Evolutionary conservation across 148 eudicot species (phyloP).

Genomic region (Vaccinium macrocarpon): DNA sequence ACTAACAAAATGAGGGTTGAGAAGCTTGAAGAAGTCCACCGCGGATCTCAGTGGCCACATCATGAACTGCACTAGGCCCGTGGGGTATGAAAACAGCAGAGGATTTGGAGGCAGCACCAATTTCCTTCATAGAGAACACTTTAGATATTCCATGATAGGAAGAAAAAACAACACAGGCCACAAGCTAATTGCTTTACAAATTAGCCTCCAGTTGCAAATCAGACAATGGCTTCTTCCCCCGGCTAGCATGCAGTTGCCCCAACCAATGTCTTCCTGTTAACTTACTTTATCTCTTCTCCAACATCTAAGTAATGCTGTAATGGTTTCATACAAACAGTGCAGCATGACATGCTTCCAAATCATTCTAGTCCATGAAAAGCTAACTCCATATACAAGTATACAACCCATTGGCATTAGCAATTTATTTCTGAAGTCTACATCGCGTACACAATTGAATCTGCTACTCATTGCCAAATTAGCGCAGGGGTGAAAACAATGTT

Average conservation of each 20-base stretch:
- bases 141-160: not conserved
- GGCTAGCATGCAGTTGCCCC: not conserved
- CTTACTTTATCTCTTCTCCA: not conserved
- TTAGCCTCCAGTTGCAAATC: not conserved
- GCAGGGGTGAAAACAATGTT: not conserved
- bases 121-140: constrained; percentile 33
- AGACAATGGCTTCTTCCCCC: not conserved
- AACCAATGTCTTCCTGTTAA: not conserved
- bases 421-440: too few relatives aligned
- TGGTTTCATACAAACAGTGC: not conserved
- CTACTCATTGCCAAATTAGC: not conserved
- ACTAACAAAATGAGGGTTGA: not conserved
- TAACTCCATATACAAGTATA: not conserved
- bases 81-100: constrained; percentile 35
- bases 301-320: not conserved
- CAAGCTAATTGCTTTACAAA: not conserved
- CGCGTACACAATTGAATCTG: not conserved
- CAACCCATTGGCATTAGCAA: not conserved
- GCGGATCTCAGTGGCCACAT: constrained; percentile 30
- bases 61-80: constrained; percentile 34
- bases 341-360: not conserved
- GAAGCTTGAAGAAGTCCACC: constrained; percentile 38
- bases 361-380: not conserved
- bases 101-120: constrained; percentile 33
- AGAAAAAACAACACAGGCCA: not conserved